A percentile compares a stretch with the other conserved stretches of the same genome.
phyloP scores from a whole-genome alignment of 306 rosid species.

The Rubus idaeus region DNA sequence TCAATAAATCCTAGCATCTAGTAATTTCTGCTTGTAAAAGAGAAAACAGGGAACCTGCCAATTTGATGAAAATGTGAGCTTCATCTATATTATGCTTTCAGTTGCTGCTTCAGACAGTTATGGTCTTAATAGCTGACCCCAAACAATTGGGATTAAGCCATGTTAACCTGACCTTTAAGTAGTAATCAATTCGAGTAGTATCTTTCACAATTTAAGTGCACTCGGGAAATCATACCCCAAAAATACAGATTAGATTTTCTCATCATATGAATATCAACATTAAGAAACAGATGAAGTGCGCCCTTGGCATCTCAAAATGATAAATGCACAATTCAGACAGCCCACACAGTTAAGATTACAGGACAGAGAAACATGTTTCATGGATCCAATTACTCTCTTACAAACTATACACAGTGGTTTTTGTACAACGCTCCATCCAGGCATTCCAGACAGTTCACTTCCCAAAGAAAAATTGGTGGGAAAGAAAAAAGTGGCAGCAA shows the following conservation, averaged over 20 bases:
- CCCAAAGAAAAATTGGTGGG: slow-evolving; percentile 18
- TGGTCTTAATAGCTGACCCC: background rate
- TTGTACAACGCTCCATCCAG: slow-evolving; percentile 11
- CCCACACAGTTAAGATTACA: background rate
- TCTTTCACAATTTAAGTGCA: background rate
- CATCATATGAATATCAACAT: background rate
- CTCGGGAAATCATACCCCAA: background rate
- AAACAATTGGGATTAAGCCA: background rate
- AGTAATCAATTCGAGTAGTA: background rate
- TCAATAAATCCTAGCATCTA: background rate
- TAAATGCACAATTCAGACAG: background rate
- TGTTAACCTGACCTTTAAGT: background rate
- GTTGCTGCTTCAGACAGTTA: background rate
- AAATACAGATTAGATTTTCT: background rate
- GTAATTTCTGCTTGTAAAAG: background rate
- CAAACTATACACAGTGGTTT: slow-evolving; percentile 1
- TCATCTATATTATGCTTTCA: background rate
- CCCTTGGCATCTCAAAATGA: background rate
- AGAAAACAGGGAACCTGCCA: background rate
- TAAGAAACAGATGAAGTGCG: background rate
- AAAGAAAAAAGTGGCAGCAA: background rate
- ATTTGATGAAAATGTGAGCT: background rate
- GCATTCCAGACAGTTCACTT: background rate
- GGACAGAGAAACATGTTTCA: slow-evolving; percentile 4
- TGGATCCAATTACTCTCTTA: background rate